Base-by-base conservation (phyloP, 371 early-diverging fungal genomes). In the Batkoa obscura region DNA sequence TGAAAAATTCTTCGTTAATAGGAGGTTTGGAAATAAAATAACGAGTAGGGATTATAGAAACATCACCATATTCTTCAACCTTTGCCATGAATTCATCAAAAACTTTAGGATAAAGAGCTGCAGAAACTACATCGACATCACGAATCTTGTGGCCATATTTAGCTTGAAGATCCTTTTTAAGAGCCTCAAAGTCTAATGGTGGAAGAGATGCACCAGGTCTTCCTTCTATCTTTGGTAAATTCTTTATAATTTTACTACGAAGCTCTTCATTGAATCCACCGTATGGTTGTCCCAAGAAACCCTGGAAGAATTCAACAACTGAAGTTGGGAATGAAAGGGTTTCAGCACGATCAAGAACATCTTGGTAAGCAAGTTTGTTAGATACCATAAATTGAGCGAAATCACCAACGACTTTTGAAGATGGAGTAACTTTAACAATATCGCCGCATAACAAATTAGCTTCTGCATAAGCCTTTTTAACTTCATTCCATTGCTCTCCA, bases 371-470 rank as follows among this genome's bases (percentile, higher is more conserved):
- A 47, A 92, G 66, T 37, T 78, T 74, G 73, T 90, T 88, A 48
- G 90, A 80, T 5, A 93, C 95, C 87, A 94, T 86, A 63, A 94
- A 91, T 68, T 94, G 95, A 47, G 95, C 94, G 41, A 94, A 71
- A 69, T 94, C 95, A 50, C 95, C 95, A 8, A 94, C 93, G 15
- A 94, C 95, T 72, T 94, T 94, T 65, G 86, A 85, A 41, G 90
- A 90, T 4, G 95, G 95, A 3, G 95, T 94, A 45, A 94, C 95
- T 77, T 94, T 94, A 68, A 90, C 85, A 61, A 94, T 82, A 63
- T 93, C 91, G 43, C 95, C 95, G 63, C 91, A 90, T 43, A 94
- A 74, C 55, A 70, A 65, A 69, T 94, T 94, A 48, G 95, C 94
- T 43, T 83, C 85, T 15, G 73, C 68, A 63, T 94, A 94, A 0